Base-by-base conservation (phyloP, 2,329 filamentous ascomycete genomes). In the Graphium sp. region DNA sequence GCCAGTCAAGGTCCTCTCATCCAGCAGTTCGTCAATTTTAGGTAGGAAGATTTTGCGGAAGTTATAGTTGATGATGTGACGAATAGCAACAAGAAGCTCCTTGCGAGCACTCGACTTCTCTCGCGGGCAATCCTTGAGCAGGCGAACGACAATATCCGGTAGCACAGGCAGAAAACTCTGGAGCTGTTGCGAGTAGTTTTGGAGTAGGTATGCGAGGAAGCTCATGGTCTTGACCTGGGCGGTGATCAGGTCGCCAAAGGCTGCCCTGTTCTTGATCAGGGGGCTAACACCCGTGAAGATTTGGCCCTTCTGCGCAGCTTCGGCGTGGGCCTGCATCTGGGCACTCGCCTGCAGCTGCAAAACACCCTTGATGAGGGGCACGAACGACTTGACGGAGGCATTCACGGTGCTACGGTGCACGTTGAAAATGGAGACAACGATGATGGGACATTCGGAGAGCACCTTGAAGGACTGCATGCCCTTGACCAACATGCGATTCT, bases 381-480 rank as follows among this genome's bases (percentile, higher is more conserved):
- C 82, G 43, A 99, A 95, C 7, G 76, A 66, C 53, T 81, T 84
- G 28, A 98, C 85, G 43, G 94, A 94, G 32, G 75, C 66, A 21
- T 72, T 62, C 3, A 93, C 87, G 5, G 77, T 77, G 26, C 55
- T 61, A 27, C 85, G 73, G 43, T 98, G 89, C 5, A 87, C 79
- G 53, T 98, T 89, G 49, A 98, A 95, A 38, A 98, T 82, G 4
- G 87, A 95, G 1, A 98, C 89, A 4, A 99, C 89, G 22, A 98
- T 95, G 29, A 99, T 99, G 0, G 89, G 89, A 41, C 89, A 98
- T 50, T 99, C 89, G 2, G 87, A 84, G 5, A 98, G 67, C 15
- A 98, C 87, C 51, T 95, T 98, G 66, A 99, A 98, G 1, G 89
- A 98, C 48, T 93, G 83, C 82, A 94, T 94, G 18, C 89, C 89